Conservation (phyloP, 768 basidiomycete genomes). For the Boletellus sp. region DNA sequence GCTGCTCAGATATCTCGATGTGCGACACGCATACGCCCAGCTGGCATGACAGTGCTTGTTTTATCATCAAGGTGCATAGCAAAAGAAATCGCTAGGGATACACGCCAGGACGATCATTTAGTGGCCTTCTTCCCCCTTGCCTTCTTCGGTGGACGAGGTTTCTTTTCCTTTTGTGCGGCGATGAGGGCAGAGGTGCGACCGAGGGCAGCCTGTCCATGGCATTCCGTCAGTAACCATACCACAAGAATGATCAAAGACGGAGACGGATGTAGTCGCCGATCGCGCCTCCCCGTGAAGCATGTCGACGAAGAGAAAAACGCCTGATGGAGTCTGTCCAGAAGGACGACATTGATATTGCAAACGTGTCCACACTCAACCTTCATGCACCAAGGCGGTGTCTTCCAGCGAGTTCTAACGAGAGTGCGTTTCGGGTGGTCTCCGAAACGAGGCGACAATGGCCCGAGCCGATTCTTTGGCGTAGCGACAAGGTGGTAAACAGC, state of each 20-base stretch:
- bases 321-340: conserved; percentile 21
- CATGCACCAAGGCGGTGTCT: conserved; percentile 53
- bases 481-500: not conserved
- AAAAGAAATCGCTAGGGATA: conserved; percentile 22
- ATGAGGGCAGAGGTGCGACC: conserved; percentile 74
- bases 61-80: conserved; percentile 22
- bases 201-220: conserved; percentile 55
- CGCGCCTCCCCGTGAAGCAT: conserved; percentile 29
- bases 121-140: conserved; percentile 61
- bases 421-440: conserved; percentile 45
- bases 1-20: not conserved
- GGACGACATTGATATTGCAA: conserved; percentile 61
- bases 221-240: conserved; percentile 43
- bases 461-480: not conserved
- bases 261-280: conserved; percentile 23
- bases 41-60: conserved; percentile 11
- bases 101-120: conserved; percentile 21
- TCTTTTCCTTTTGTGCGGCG: conserved; percentile 68
- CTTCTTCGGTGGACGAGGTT: conserved; percentile 64
- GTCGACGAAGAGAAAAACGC: conserved; percentile 26
- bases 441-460: not conserved
- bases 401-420: conserved; percentile 94
- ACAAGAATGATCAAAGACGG: conserved; percentile 25
- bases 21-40: not conserved
- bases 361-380: conserved; percentile 93